Evolutionary conservation across 2,329 filamentous ascomycete species (phyloP), one percentile per base, ranked within the genome.

Genomic region (Penicillium brevicompactum): DNA sequence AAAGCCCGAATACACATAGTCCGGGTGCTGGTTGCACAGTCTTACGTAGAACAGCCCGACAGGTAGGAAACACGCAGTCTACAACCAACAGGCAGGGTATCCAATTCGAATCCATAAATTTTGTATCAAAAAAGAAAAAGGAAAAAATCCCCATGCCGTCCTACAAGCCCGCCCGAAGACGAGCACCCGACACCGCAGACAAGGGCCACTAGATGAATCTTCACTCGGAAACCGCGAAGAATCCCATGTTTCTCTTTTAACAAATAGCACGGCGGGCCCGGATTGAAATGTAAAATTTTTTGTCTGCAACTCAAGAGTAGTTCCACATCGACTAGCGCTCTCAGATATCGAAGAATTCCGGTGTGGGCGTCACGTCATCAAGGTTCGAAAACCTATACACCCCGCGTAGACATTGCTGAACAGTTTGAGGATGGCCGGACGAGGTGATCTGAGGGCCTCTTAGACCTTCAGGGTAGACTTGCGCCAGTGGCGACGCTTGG

Each of bases 391-490:
- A 64, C 61, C 60, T 59, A 49, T 49, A 46, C 51, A 53, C 51
- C 51, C 51, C 51, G 38, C 51, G 48, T 45, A 64, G 64, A 67
- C 60, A 65, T 59, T 52, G 62, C 53, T 56, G 63, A 63, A 60
- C 67, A 63, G 63, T 68, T 65, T 37, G 51, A 49, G 66, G 66
- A 63, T 65, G 67, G 68, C 68, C 68, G 72, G 70, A 64, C 66
- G 71, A 74, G 79, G 83, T 77, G 80, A 78, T 60, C 62, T 52
- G 58, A 57, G 59, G 53, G 63, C 57, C 65, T 81, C 86, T 85
- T 94, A 99, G 85, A 99, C 95, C 78, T 92, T 92, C 83, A 99
- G 91, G 79, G 92, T 90, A 78, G 94, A 97, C 93, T 99, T 99
- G 85, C 94, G 91, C 94, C 94, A 99, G 81, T 99, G 94, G 84